Percentiles rank a stretch among this genome's conserved stretches.
phyloP scores from a whole-genome alignment of 1,284 basidiomycete species.

The Apiotrichum sp. region DNA sequence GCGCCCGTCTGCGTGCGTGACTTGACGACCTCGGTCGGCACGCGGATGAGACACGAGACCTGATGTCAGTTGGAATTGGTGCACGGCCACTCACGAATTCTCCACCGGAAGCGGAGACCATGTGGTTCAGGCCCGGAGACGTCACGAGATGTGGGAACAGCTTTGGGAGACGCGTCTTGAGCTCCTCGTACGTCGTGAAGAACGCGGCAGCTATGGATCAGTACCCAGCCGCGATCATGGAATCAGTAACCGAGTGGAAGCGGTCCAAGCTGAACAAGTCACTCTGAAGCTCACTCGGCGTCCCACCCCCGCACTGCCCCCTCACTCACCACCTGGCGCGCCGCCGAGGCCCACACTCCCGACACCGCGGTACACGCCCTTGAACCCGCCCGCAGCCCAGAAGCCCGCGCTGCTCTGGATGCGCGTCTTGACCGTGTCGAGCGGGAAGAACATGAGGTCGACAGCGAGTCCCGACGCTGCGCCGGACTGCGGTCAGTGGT shows the following conservation, averaged over 20 bases:
- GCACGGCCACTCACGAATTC: constrained; percentile 60
- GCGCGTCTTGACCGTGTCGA: constrained; percentile 94
- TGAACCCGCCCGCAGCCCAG: constrained; percentile 76
- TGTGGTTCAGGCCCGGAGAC: constrained; percentile 66
- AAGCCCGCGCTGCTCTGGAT: constrained; percentile 87
- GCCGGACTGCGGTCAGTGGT: constrained; percentile 58
- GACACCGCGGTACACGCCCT: constrained; percentile 86
- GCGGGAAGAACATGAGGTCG: constrained; percentile 91
- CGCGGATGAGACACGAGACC: constrained; percentile 86
- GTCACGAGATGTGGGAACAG: constrained; percentile 48
- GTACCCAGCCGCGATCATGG: background rate
- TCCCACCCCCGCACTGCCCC: no score
- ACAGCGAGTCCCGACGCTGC: constrained; percentile 82
- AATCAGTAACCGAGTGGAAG: no score
- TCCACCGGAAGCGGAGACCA: constrained; percentile 70
- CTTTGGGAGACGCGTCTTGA: constrained; percentile 66
- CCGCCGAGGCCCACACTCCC: constrained; percentile 93
- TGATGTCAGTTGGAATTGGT: constrained; percentile 40
- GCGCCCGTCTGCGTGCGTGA: constrained; percentile 70
- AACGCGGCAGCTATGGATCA: constrained; percentile 71
- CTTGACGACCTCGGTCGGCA: constrained; percentile 92
- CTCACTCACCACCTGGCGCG: constrained; percentile 77
- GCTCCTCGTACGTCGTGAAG: constrained; percentile 87
- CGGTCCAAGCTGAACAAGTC: background rate
- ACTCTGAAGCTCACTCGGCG: no score